phyloP scores from a whole-genome alignment of 202 grass and related monocot genomes.

The Musa balbisiana region DNA sequence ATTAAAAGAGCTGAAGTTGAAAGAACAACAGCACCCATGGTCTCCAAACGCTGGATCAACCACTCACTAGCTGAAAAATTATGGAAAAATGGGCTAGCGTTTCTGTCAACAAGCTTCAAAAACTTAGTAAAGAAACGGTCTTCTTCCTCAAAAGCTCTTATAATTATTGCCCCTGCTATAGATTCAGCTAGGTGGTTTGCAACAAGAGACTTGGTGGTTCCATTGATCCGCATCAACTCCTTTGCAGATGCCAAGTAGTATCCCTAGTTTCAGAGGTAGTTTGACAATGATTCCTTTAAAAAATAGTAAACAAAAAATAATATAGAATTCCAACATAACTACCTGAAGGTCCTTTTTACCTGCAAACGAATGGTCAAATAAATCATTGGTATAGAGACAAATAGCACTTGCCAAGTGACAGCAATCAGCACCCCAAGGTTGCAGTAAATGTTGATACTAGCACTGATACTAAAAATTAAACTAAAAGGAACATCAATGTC shows the following conservation, averaged over 20 bases:
- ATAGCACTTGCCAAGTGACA: conserved; percentile 91
- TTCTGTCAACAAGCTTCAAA: conserved; percentile 76
- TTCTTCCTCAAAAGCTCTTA: conserved; percentile 76
- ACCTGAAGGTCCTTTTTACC: conserved; percentile 27
- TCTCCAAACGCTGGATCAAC: conserved; percentile 90
- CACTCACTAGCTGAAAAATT: conserved; percentile 85
- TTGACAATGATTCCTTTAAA: too few relatives aligned
- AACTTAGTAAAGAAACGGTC: conserved; percentile 72
- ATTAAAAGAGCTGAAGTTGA: conserved; percentile 76
- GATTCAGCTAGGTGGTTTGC: conserved; percentile 86
- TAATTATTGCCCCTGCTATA: conserved; percentile 66
- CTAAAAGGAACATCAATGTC: conserved; percentile 82
- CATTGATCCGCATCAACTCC: conserved; percentile 96
- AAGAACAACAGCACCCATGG: conserved; percentile 60
- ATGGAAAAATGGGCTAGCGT: conserved; percentile 68
- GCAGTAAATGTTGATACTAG: conserved; percentile 59
- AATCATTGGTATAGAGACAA: conserved; percentile 59
- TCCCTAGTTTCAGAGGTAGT: conserved; percentile 30
- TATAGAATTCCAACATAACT: too few relatives aligned
- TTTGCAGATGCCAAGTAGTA: conserved; percentile 86
- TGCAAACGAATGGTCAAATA: conserved; percentile 62
- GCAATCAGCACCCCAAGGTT: conserved; percentile 74
- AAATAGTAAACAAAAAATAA: too few relatives aligned
- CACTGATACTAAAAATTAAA: conserved; percentile 46
- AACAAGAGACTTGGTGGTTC: conserved; percentile 80